Percentiles rank a stretch among this genome's conserved stretches.
These are phyloP conservation scores for Dendrocalamus latiflorus DNA, from an alignment of 202 grass and related monocot species.

Conservation along the genomic window DNA sequence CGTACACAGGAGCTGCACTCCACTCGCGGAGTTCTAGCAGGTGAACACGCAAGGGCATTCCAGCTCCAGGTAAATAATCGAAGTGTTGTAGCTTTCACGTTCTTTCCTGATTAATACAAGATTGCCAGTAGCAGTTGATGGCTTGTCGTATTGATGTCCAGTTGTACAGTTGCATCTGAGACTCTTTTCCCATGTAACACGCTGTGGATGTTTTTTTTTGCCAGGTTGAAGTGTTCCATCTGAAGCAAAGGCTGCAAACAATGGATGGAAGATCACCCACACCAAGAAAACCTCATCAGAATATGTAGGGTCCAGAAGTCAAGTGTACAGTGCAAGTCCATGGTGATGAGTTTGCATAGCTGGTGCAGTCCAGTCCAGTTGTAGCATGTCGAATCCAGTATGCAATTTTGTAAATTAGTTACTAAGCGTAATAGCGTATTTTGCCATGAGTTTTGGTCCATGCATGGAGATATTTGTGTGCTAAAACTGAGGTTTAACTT, in stretches of 20 bases:
- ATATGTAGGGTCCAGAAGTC: constrained; percentile 15
- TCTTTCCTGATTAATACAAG: not conserved
- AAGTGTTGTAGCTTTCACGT: not conserved
- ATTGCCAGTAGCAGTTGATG: not conserved
- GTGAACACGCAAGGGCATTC: constrained; percentile 61
- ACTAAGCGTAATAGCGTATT: no score
- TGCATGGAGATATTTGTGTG: no score
- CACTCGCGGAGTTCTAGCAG: constrained; percentile 69
- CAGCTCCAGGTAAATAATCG: constrained; percentile 65
- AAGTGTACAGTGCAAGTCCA: constrained; percentile 2
- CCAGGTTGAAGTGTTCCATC: constrained; percentile 81
- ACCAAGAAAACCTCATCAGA: constrained; percentile 58
- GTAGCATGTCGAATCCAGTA: no score
- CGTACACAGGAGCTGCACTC: constrained; percentile 61
- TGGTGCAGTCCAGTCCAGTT: not conserved
- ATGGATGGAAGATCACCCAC: constrained; percentile 78
- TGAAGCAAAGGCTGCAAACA: constrained; percentile 56
- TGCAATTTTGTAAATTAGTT: no score
- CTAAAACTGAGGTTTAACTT: no score
- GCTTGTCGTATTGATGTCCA: not conserved
- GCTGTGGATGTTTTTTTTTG: constrained; percentile 5
- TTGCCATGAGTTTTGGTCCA: no score
- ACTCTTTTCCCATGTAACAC: not conserved
- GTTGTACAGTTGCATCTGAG: not conserved
- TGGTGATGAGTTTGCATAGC: not conserved